Evolutionary conservation across 352 stramenopile species (phyloP).

Genomic region (Blastocystis sp.): DNA sequence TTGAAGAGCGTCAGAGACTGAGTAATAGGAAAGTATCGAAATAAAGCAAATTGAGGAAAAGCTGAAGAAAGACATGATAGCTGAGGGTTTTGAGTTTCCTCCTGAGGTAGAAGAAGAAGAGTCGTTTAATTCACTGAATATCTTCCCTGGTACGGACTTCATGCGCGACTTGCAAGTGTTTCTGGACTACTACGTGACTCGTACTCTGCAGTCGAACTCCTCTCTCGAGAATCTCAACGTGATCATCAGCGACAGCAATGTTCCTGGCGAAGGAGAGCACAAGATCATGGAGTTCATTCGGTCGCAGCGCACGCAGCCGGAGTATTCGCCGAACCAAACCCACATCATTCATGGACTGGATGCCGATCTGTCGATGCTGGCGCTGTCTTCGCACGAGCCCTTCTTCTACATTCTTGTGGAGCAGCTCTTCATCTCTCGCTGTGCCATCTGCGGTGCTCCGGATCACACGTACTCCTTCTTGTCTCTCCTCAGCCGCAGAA

Average conservation of each 20-base stretch:
- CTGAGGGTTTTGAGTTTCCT: conserved; percentile 72
- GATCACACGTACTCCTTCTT: not conserved
- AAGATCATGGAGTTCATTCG: conserved; percentile 98
- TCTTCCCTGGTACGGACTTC: conserved; percentile 71
- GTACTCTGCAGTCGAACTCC: conserved; percentile 75
- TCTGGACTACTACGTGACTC: conserved; percentile 76
- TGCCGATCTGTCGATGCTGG: conserved; percentile 97
- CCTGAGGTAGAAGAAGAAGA: conserved; percentile 68
- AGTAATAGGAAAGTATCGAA: conserved; percentile 72
- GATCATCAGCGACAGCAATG: conserved; percentile 84
- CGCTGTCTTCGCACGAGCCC: conserved; percentile 89
- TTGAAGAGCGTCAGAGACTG: conserved; percentile 68
- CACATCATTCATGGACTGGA: conserved; percentile 81
- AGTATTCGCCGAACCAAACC: conserved; percentile 71
- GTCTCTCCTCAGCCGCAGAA: not conserved
- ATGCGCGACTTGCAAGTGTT: conserved; percentile 79
- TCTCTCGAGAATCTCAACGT: conserved; percentile 80
- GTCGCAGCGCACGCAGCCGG: conserved; percentile 76
- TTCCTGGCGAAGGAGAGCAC: conserved; percentile 90
- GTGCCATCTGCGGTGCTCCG: conserved; percentile 60
- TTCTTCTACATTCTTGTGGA: conserved; percentile 81
- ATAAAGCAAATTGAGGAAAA: conserved; percentile 75
- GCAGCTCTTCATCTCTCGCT: conserved; percentile 67
- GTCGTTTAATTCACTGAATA: conserved; percentile 67
- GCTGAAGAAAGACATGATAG: conserved; percentile 75